A percentile compares a stretch with the other conserved stretches of the same genome.
Conservation (phyloP, 75 land plant genomes). For the Ceratopteris richardii region DNA sequence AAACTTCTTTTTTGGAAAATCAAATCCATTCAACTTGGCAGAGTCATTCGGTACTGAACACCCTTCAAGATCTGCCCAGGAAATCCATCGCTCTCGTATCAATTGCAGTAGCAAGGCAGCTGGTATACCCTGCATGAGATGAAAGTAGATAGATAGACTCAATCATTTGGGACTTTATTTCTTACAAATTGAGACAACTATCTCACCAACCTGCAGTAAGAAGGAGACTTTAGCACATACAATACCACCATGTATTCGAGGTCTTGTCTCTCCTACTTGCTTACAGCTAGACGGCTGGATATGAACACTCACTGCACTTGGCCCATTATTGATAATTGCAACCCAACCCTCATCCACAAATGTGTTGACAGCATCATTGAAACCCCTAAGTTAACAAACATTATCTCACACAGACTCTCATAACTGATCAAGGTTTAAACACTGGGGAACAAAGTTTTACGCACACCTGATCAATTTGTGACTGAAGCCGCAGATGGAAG, state of each 20-base stretch:
- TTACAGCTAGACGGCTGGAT: conserved; percentile 15
- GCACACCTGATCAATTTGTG: conserved; percentile 20
- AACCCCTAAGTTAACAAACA: conserved; percentile 14
- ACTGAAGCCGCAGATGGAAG: conserved; percentile 20
- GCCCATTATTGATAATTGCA: conserved; percentile 17
- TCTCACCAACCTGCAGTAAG: conserved; percentile 28
- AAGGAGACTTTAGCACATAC: conserved; percentile 44
- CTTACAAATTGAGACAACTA: too few species aligned
- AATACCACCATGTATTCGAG: conserved; percentile 23
- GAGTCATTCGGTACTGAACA: too few species aligned
- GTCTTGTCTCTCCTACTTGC: conserved; percentile 14
- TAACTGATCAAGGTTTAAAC: neutral
- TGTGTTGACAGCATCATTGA: conserved; percentile 32
- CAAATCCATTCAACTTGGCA: neutral
- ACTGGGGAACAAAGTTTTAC: neutral
- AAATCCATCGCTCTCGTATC: conserved; percentile 21
- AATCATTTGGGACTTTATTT: neutral
- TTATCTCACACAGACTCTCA: neutral
- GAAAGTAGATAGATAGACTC: neutral
- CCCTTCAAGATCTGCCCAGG: conserved; percentile 22
- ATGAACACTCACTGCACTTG: conserved; percentile 25
- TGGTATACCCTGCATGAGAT: too few species aligned
- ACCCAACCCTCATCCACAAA: conserved; percentile 33
- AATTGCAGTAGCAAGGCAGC: conserved; percentile 3
- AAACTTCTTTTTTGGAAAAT: conserved; percentile 1